Conservation (phyloP, 73 alveolate genomes). For the Breviolum minutum region DNA sequence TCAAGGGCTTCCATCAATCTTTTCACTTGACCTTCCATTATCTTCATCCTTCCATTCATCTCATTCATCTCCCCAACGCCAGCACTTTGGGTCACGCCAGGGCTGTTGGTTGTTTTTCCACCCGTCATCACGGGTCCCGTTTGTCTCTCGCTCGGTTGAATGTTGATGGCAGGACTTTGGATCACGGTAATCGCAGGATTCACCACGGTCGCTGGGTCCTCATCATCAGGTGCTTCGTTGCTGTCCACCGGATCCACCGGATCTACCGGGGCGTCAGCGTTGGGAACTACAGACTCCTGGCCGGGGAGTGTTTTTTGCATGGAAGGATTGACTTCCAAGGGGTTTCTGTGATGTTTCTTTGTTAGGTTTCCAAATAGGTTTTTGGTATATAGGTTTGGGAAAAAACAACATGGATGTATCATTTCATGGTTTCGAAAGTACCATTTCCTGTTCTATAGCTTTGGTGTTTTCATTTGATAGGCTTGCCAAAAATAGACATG, state of each 20-base stretch:
- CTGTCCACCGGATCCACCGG: not conserved
- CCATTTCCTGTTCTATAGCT: no score
- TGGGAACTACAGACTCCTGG: conserved; percentile 3
- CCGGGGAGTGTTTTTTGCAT: not conserved
- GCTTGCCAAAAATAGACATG: no score
- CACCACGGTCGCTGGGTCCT: not conserved
- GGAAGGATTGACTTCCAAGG: not conserved
- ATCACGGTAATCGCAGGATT: not conserved
- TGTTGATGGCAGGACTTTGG: not conserved
- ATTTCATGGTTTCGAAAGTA: no score
- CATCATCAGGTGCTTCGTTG: no score
- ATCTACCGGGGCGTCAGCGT: not conserved
- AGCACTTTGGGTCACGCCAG: not conserved
- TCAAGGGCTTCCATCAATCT: conserved; percentile 22
- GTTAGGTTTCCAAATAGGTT: no score
- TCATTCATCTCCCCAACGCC: not conserved
- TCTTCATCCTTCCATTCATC: not conserved
- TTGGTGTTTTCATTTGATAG: no score
- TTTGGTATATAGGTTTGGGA: no score
- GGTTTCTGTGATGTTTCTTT: not conserved
- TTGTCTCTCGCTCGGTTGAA: no score
- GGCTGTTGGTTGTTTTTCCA: no score
- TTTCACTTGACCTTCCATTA: not conserved
- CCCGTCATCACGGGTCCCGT: no score
- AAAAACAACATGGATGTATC: no score